Percentiles rank a stretch among this genome's conserved stretches.
Evolutionary conservation across 768 basidiomycete genomes (phyloP).

Genomic region (Stropharia rugosoannulata): DNA sequence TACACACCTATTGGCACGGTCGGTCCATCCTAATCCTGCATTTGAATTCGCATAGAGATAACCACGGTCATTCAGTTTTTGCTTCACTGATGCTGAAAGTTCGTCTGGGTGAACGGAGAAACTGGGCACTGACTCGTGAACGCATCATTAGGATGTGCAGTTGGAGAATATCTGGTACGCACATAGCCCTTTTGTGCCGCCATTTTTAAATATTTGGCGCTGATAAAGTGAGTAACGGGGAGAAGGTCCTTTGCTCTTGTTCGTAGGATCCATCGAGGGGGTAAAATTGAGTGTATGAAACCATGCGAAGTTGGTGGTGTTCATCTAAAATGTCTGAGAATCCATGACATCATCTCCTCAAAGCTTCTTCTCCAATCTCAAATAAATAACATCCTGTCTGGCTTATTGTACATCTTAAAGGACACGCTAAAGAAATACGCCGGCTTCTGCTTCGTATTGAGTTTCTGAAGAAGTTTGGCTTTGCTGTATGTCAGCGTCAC

Average conservation of each 20-base stretch:
- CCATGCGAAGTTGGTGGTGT: neutral
- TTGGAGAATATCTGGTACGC: constrained; percentile 10
- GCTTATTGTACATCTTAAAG: neutral
- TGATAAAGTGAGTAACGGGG: constrained; percentile 53
- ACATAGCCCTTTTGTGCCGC: constrained; percentile 36
- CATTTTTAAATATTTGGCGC: constrained; percentile 43
- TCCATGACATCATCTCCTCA: constrained; percentile 4
- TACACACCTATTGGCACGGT: constrained; percentile 43
- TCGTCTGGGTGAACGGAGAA: constrained; percentile 39
- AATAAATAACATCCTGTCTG: neutral
- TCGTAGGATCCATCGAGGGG: constrained; percentile 41
- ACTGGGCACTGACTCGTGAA: constrained; percentile 28
- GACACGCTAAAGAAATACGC: constrained; percentile 21
- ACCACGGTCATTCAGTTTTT: constrained; percentile 35
- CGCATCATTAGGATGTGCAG: neutral
- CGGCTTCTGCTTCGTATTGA: constrained; percentile 7
- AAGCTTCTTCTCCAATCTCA: neutral
- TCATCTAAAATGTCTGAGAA: constrained; percentile 1
- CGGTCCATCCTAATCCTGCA: constrained; percentile 51
- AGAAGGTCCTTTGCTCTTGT: constrained; percentile 45
- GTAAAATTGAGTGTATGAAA: neutral
- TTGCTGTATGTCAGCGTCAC: neutral
- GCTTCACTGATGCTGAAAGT: constrained; percentile 17
- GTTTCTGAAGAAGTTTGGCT: neutral
- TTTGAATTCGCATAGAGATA: constrained; percentile 55